These are phyloP conservation scores for Prunus armeniaca DNA, from an alignment of 306 rosid genomes.

Conservation along the genomic window DNA sequence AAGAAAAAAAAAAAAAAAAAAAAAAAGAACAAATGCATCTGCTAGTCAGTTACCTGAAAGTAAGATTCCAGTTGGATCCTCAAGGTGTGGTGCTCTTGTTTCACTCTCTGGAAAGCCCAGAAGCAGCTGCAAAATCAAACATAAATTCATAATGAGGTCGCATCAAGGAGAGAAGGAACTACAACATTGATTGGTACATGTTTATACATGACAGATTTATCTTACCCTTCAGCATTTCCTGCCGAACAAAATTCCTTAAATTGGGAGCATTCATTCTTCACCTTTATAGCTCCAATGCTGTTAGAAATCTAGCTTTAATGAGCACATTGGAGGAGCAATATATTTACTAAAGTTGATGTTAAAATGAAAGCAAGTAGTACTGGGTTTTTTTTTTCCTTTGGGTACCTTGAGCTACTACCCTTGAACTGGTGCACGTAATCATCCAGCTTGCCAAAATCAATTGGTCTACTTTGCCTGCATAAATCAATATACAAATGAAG, in stretches of 20 bases:
- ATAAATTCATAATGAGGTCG: background rate
- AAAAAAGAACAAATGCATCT: background rate
- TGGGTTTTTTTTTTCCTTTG: too few relatives aligned
- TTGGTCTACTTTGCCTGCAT: constrained; percentile 42
- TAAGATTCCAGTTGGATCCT: constrained; percentile 61
- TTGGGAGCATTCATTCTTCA: constrained; percentile 52
- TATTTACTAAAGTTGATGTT: background rate
- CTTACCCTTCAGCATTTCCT: constrained; percentile 61
- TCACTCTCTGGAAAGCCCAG: constrained; percentile 58
- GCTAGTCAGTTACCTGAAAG: constrained; percentile 44
- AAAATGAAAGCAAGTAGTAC: background rate
- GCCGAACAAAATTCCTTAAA: constrained; percentile 64
- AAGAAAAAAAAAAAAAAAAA: background rate
- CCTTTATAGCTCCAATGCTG: constrained; percentile 85
- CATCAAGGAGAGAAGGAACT: background rate
- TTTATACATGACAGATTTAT: background rate
- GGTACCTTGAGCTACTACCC: constrained; percentile 79
- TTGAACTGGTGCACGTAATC: constrained; percentile 73
- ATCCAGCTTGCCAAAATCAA: constrained; percentile 52
- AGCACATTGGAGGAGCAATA: constrained; percentile 1
- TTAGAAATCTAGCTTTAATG: background rate
- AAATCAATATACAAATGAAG: background rate
- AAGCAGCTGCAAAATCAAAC: constrained; percentile 45
- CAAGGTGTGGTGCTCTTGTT: constrained; percentile 57
- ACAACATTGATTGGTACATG: background rate